Base-by-base conservation (phyloP, 1,284 basidiomycete genomes). In the Heterobasidion irregulare region DNA sequence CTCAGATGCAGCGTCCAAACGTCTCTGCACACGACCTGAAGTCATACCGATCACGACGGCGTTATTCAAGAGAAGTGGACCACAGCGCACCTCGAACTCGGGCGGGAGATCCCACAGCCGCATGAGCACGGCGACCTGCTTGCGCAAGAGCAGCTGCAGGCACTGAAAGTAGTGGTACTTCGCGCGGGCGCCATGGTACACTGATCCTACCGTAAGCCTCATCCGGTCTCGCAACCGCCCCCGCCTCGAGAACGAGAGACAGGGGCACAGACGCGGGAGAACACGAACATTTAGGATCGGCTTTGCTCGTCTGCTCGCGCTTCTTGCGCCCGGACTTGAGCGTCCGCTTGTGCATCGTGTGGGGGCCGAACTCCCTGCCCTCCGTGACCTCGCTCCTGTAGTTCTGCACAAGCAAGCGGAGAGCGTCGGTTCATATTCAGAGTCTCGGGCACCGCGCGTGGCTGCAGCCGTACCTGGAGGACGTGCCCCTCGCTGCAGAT, bases 91-190 rank as follows among this genome's bases (percentile, higher is more conserved):
- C 79, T 94, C 92, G 59, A 90, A 89, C 58, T 89, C 86, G 0
- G 78, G 68, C 7, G 92, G 91, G 7, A 95, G 72, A 12, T 73
- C 65, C 92, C 92, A 95, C 4, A 85, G 61, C 19, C 69, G 64
- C 6, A 66, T 75, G 48, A 95, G 67, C n/a, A 80, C 79, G 6
- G 73, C 72, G 2, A 91, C 70, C 68, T 96, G 93, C 62, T 84
- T 79, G 13, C 92, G 76, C 8, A 95, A 72, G 53, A 94, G 70
- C 0, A 92, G 71, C 66, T 95, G 93, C 38, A 91, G 73, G 61
- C 87, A 90, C 60, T 94, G 86, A 58, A 91, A 85, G 61, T 90
- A 90, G 54, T 87, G 82, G 65, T 79, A 92, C 47, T 84, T 79
- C 2, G 84, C 89, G 53, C 85, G 78, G 18, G 80, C 76, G 8